Percentiles rank a stretch among this genome's conserved stretches.
Evolutionary conservation across 208 protist species (phyloP).

Genomic region (Vickermania spadyakhi): DNA sequence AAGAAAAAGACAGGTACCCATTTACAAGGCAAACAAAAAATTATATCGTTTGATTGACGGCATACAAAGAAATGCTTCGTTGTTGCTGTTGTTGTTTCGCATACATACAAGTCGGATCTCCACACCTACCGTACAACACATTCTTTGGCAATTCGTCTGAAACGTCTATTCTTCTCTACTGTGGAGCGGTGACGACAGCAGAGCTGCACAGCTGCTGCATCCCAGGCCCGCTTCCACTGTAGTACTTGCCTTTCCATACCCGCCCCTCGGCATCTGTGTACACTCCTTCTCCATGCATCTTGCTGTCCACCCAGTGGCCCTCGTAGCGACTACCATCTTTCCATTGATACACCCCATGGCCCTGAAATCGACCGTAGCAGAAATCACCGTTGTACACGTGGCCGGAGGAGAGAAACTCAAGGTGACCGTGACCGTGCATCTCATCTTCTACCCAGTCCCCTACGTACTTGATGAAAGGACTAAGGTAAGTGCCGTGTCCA

Average conservation of each 20-base stretch:
- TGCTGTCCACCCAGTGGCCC: constrained; percentile 65
- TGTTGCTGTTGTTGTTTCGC: neutral
- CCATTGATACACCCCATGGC: constrained; percentile 72
- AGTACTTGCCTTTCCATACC: constrained; percentile 71
- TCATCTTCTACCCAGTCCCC: constrained; percentile 81
- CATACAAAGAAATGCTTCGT: neutral
- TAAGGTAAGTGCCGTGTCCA: constrained; percentile 61
- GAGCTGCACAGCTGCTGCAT: constrained; percentile 20
- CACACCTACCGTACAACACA: neutral
- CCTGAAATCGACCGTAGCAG: constrained; percentile 51
- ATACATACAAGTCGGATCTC: neutral
- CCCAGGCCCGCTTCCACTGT: constrained; percentile 68
- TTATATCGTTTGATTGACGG: neutral
- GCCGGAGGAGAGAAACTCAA: constrained; percentile 43
- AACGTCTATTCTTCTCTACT: too few relatives aligned
- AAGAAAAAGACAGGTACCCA: too few relatives aligned
- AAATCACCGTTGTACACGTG: constrained; percentile 57
- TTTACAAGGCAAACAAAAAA: too few relatives aligned
- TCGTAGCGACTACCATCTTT: constrained; percentile 47
- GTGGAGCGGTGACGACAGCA: neutral
- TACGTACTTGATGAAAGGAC: constrained; percentile 56
- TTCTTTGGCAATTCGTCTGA: too few relatives aligned
- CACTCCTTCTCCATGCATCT: constrained; percentile 83
- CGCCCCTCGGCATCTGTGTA: constrained; percentile 68
- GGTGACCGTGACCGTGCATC: constrained; percentile 64